Evolutionary conservation across 1,284 basidiomycete species (phyloP), one percentile per base, ranked within the genome.

Genomic region (Uromyces viciae-fabae): DNA sequence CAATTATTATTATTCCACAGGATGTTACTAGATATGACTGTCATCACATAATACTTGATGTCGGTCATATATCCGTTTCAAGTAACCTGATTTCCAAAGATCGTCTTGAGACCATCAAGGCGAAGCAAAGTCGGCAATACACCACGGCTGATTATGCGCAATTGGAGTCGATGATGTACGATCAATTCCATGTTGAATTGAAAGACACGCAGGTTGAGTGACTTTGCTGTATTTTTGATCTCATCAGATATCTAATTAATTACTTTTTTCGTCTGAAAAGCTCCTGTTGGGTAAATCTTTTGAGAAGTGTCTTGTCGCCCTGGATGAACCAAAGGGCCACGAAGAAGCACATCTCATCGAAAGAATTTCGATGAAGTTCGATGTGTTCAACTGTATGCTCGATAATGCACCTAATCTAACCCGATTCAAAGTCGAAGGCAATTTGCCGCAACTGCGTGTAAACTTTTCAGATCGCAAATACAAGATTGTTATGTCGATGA

Each of bases 401-500:
- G 92, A 94, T 0, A 91, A 91, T 80, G 94, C 92, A 5, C 90
- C 93, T 52, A 95, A 90, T 83, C 89, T 99, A 62, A 91, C 95
- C 9, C 90, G 92, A 60, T 93, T 98, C 89, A 99, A 97, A 87
- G 89, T 99, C 76, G 91, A 93, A 0, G 97, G 96, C 14, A 92
- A 92, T 82, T 87, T 99, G 78, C 96, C 97, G 0, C 91, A 90
- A 60, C 88, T 99, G 7, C 92, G 93, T 84, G 89, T 98, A 85
- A 99, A 99, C 87, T 89, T 99, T 82, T 99, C 97, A 7, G 97
- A 99, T 84, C 89, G 89, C 31, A 99, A 99, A 87, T 99, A 99
- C 88, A 94, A 96, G 87, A 90, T 92, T 2, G 87, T 99, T 62
- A 95, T 99, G 93, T 91, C 92, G 25, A 89, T 99, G 82, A 91